Percentiles rank a stretch among this genome's conserved stretches.
Conservation (phyloP, 768 basidiomycete species). For the Lentinula edodes region DNA sequence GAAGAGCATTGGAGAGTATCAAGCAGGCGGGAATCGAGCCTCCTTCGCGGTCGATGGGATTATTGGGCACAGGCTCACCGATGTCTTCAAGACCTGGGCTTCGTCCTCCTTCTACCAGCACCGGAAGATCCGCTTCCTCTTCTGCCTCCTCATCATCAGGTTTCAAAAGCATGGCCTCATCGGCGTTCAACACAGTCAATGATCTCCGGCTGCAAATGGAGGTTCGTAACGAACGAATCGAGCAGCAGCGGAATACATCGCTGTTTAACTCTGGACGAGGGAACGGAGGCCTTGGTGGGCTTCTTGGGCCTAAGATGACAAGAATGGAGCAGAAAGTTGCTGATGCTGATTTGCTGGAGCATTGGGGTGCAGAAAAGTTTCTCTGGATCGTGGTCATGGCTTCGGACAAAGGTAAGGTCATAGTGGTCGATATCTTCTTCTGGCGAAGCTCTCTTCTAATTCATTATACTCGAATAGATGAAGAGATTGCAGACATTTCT, state of each 20-base stretch:
- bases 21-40: not conserved
- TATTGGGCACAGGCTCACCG: not conserved
- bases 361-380: not conserved
- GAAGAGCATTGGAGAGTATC: conserved; percentile 4
- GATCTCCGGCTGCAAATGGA: not conserved
- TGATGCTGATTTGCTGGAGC: conserved; percentile 3
- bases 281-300: not conserved
- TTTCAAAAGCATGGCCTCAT: not conserved
- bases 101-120: not conserved
- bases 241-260: not conserved
- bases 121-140: not conserved
- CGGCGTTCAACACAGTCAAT: not conserved
- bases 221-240: not conserved
- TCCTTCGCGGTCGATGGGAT: not conserved
- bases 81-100: not conserved
- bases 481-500: not conserved
- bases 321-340: not conserved
- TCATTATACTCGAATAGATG: not conserved
- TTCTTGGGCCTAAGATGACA: conserved; percentile 1
- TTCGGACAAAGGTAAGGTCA: conserved; percentile 1
- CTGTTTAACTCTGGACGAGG: not conserved
- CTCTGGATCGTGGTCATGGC: conserved; percentile 6
- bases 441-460: not conserved
- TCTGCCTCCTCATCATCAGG: not conserved
- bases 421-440: not conserved